These are phyloP conservation scores for Diplodia corticola DNA, from an alignment of 2,329 filamentous ascomycete genomes.

Conservation along the genomic window DNA sequence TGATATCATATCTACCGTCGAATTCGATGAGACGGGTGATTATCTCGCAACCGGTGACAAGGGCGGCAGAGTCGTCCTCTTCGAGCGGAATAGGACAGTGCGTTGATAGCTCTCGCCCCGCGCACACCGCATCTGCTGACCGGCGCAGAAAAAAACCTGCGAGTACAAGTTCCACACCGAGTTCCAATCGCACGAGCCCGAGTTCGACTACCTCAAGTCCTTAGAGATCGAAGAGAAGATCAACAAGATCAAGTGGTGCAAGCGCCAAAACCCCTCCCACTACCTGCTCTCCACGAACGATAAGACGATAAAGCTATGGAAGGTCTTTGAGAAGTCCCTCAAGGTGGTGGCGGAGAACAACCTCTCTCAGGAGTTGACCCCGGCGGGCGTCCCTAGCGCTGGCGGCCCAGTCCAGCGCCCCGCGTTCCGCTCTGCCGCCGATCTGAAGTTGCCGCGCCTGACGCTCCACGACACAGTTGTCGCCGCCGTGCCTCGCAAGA, in stretches of 20 bases:
- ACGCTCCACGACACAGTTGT: slow-evolving; percentile 99
- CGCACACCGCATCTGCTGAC: slow-evolving; percentile 19
- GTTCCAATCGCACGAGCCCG: slow-evolving; percentile 98
- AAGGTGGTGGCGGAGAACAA: slow-evolving; percentile 99
- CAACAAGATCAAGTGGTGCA: slow-evolving; percentile 99
- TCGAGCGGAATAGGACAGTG: slow-evolving; percentile 95
- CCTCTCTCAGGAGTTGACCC: slow-evolving; percentile 89
- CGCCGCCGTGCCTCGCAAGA: slow-evolving; percentile 90
- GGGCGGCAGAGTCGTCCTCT: slow-evolving; percentile 79
- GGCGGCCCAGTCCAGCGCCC: slow-evolving; percentile 76
- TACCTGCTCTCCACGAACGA: slow-evolving; percentile 98
- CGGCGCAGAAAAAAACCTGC: slow-evolving; percentile 92
- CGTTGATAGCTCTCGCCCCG: slow-evolving; percentile 36
- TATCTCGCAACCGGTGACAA: slow-evolving; percentile 90
- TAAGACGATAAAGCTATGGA: slow-evolving; percentile 99
- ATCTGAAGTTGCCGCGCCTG: slow-evolving; percentile 90
- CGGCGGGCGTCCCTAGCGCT: slow-evolving; percentile 68
- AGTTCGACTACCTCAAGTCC: slow-evolving; percentile 99
- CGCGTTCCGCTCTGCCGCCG: slow-evolving; percentile 75
- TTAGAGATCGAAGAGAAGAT: slow-evolving; percentile 99
- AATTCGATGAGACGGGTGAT: slow-evolving; percentile 88
- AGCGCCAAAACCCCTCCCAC: slow-evolving; percentile 95
- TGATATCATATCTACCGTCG: slow-evolving; percentile 88
- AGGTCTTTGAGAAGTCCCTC: slow-evolving; percentile 98
- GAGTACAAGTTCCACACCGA: slow-evolving; percentile 99